Evolutionary conservation across 164 flowering plant species (phyloP), one percentile per base, ranked within the genome.

Genomic region (Magnolia kwangsiensis): DNA sequence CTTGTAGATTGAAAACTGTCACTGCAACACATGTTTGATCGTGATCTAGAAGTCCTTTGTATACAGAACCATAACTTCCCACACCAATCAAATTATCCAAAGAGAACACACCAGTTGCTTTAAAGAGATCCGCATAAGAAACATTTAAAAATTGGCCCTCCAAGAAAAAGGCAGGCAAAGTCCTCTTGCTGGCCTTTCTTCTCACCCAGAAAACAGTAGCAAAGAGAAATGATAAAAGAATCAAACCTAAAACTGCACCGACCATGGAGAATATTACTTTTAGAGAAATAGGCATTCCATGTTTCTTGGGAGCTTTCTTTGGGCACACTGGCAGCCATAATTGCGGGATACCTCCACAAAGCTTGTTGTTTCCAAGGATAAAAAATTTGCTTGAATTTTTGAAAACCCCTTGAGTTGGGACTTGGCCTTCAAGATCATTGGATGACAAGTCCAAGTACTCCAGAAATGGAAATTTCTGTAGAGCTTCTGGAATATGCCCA

Each of bases 1-100:
- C 70, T 69, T 78, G 69, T 50, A 86, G 78, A 19, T 84, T 77
- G 31, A 84, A 76, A 7, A 86, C 87, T 72, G 84, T 86, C 2
- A 84, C 78, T 24, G 87, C 88, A 64, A 84, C 83, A 49, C 14
- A 4, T 58, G 24, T 31, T 24, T 50, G 78, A 45, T 71, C 67
- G 0, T 21, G 21, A 14, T 16, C 63, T 18, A 84, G 64, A 8
- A 13, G 63, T 49, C 82, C 85, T 71, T 77, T 84, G 67, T 83
- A 86, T 8, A 86, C 87, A 24, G 78, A 79, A 4, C 87, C 84
- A 71, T 63, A 81, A 19, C 83, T 80, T 11, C 87, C 87, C 37
- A 68, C 66, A 2, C 88, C 88, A 23, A 84, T 73, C 65, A 84
- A 59, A 74, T 82, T 84, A 4, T 49, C 71, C 3, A 74, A 19